Conservation (phyloP, 345 rosid species). For the Populus tremula region DNA sequence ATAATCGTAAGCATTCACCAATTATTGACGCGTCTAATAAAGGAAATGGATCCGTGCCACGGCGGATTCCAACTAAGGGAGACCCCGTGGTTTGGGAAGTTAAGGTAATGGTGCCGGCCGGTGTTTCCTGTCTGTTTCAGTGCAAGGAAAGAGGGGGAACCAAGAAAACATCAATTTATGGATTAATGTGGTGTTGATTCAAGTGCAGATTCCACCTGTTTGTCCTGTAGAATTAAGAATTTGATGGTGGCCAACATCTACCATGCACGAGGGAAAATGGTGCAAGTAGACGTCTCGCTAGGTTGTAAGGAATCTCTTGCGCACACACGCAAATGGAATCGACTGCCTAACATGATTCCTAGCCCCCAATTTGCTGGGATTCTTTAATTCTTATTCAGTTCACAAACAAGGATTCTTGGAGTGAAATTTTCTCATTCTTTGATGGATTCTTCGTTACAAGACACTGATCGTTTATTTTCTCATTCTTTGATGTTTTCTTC, state of each 20-base stretch:
- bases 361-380: slow-evolving; percentile 33
- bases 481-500: neutral
- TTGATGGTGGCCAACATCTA: neutral
- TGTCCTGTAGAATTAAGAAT: too few relatives aligned
- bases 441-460: neutral
- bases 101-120: neutral
- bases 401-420: neutral
- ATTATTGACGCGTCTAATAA: neutral
- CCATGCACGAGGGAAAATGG: slow-evolving; percentile 18
- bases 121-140: neutral
- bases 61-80: neutral
- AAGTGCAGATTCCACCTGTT: neutral
- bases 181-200: neutral
- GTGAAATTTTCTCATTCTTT: neutral
- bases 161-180: neutral
- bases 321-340: slow-evolving; percentile 9
- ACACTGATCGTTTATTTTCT: neutral
- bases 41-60: neutral
- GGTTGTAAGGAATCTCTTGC: neutral
- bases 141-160: neutral
- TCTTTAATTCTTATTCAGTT: slow-evolving; percentile 20
- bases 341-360: slow-evolving; percentile 9
- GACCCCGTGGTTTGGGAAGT: neutral
- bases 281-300: slow-evolving; percentile 32
- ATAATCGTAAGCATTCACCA: neutral